Evolutionary conservation across 129 eudicot species (phyloP).

Genomic region (Solidago caesia): DNA sequence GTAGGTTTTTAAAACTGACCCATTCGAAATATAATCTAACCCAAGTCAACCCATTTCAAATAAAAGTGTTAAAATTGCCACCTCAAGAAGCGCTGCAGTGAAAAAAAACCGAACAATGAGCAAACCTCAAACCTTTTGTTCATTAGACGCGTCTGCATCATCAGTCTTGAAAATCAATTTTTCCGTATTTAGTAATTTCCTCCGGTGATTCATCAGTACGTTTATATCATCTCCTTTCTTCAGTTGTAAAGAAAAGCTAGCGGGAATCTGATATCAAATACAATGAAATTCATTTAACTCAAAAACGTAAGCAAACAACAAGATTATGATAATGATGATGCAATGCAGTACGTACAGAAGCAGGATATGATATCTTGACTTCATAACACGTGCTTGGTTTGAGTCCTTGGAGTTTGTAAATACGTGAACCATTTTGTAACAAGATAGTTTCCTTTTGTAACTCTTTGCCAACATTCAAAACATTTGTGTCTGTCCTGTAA

Average conservation of each 20-base stretch:
- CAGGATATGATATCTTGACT: conserved; percentile 99
- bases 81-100: neutral
- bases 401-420: conserved; percentile 69
- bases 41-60: too few relatives aligned
- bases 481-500: conserved; percentile 38
- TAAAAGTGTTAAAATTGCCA: too few relatives aligned
- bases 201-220: conserved; percentile 39
- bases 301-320: neutral
- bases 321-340: neutral
- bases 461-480: conserved; percentile 69
- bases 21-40: too few relatives aligned
- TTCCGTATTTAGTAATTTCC: conserved; percentile 88
- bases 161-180: conserved; percentile 77
- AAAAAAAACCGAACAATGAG: neutral
- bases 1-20: too few relatives aligned
- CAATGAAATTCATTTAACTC: neutral
- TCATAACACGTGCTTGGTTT: conserved; percentile 68
- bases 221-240: conserved; percentile 39
- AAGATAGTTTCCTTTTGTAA: conserved; percentile 61
- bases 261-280: conserved; percentile 58
- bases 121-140: conserved; percentile 62
- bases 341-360: conserved; percentile 72
- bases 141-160: conserved; percentile 11
- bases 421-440: conserved; percentile 60
- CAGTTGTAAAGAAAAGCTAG: conserved; percentile 72